Base-by-base conservation (phyloP, 768 basidiomycete species). In the Pisolithus microcarpus region DNA sequence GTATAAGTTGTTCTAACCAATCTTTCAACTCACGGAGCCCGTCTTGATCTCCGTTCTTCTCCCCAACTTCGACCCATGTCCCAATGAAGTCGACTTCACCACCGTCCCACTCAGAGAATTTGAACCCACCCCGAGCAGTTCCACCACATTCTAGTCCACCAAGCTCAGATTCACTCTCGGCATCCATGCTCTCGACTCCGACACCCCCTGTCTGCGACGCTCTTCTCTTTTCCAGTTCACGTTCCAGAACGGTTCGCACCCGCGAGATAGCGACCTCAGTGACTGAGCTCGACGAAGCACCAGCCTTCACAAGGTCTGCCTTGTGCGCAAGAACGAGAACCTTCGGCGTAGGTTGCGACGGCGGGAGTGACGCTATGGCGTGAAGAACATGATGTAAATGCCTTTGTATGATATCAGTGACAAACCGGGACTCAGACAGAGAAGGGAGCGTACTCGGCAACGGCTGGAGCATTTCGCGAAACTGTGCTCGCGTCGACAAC, bases 31-130 rank as follows among this genome's bases (percentile, higher is more conserved):
- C 55, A 10, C 61, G 59, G 31, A 84, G 56, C 0, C 76, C 78
- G 39, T 70, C 71, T 4, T 52, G 60, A 7, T 44, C 59, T 4
- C 43, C 56, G 23, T 54, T 54, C 57, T 80, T 77, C 37, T 61
- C 63, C 43, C 68, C 71, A 11, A 71, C 62, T 9, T 47, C 60
- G 7, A 77, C 72, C 51, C 76, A 85, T 0, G 80, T 83, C 24
- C 79, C 84, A 31, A 84, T 53, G 58, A 90, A 85, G 1, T 71
- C 62, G 18, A 90, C 70, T n/a, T 88, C 82, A 7, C 90, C 89
- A 2, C 87, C 90, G 57, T 91, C 89, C 89, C 89, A 92, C 39
- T 84, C 81, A 3, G 74, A 75, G 59, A 91, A 91, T 57, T 72
- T 82, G 72, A 92, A 92, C 18, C 69, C 55, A 0, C 75, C 76